phyloP scores from a whole-genome alignment of 768 basidiomycete genomes.

The Paxillus rubicundulus region DNA sequence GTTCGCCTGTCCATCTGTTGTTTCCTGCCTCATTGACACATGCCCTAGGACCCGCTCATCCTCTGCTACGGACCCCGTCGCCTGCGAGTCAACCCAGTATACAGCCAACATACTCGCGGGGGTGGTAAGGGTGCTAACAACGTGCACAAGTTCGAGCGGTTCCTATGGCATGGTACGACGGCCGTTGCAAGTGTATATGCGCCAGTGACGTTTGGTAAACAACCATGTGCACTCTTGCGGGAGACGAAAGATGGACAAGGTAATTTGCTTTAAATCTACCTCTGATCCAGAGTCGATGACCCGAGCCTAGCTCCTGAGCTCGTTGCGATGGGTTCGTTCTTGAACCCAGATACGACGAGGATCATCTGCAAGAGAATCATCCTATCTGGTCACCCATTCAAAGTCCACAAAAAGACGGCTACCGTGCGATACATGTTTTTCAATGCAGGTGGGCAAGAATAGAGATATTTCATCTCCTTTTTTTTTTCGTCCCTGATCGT shows the following conservation, averaged over 20 bases:
- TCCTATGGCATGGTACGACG: constrained; percentile 76
- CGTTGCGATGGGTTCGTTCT: constrained; percentile 86
- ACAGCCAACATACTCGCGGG: constrained; percentile 88
- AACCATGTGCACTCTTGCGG: constrained; percentile 69
- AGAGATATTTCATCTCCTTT: constrained; percentile 11
- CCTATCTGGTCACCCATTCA: constrained; percentile 94
- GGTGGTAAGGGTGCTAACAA: constrained; percentile 93
- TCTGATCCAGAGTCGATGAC: background rate
- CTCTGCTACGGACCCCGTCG: constrained; percentile 88
- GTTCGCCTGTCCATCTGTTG: background rate
- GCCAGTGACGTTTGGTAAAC: constrained; percentile 81
- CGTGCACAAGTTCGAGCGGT: constrained; percentile 95
- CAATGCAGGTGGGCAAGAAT: constrained; percentile 55
- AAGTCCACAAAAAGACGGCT: constrained; percentile 94
- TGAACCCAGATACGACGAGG: constrained; percentile 87
- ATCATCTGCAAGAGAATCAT: constrained; percentile 92
- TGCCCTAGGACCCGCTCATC: constrained; percentile 76
- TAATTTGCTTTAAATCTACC: constrained; percentile 21
- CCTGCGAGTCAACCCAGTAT: constrained; percentile 80
- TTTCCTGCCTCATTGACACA: background rate
- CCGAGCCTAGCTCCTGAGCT: constrained; percentile 64
- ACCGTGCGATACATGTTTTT: constrained; percentile 99
- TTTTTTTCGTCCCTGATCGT: background rate
- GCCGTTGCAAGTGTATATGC: constrained; percentile 87
- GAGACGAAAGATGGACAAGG: constrained; percentile 69